Conservation (phyloP, 208 protist species). For the Trypanosoma congolense region DNA sequence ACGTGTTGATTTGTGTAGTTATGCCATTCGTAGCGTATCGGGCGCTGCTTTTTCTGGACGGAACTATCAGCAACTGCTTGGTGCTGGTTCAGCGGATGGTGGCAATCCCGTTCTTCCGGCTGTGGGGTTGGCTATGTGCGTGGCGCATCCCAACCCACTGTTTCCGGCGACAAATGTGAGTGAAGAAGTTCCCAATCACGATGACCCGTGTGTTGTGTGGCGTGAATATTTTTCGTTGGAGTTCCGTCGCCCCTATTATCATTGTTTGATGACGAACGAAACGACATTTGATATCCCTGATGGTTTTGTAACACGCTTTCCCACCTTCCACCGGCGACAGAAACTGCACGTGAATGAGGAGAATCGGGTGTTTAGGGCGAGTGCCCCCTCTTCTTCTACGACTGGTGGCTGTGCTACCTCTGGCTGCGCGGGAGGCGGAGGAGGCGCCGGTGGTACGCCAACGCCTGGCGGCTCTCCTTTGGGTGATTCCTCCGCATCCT, state of each 20-base stretch:
- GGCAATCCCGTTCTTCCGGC: conserved; percentile 33
- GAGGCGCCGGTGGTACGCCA: neutral
- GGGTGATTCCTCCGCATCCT: neutral
- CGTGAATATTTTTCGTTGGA: conserved; percentile 71
- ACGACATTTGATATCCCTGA: conserved; percentile 61
- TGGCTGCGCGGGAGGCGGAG: neutral
- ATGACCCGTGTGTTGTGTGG: conserved; percentile 61
- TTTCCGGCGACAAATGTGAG: conserved; percentile 43
- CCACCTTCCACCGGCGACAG: conserved; percentile 36
- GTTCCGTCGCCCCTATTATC: conserved; percentile 63
- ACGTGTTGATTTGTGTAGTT: neutral
- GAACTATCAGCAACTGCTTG: too few relatives aligned
- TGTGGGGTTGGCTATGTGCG: conserved; percentile 40
- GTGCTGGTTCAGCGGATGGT: too few relatives aligned
- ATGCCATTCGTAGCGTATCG: neutral
- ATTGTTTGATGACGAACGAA: conserved; percentile 58
- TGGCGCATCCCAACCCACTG: conserved; percentile 31
- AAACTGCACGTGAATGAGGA: conserved; percentile 41
- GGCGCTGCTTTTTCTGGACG: too few relatives aligned
- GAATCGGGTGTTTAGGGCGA: conserved; percentile 35
- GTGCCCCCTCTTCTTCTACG: neutral
- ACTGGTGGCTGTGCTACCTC: neutral
- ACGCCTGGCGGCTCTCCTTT: neutral
- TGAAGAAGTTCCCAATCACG: conserved; percentile 30
- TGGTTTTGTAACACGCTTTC: conserved; percentile 77